Evolutionary conservation across 257 asterid genomes (phyloP).

Genomic region (Fraxinus americana): DNA sequence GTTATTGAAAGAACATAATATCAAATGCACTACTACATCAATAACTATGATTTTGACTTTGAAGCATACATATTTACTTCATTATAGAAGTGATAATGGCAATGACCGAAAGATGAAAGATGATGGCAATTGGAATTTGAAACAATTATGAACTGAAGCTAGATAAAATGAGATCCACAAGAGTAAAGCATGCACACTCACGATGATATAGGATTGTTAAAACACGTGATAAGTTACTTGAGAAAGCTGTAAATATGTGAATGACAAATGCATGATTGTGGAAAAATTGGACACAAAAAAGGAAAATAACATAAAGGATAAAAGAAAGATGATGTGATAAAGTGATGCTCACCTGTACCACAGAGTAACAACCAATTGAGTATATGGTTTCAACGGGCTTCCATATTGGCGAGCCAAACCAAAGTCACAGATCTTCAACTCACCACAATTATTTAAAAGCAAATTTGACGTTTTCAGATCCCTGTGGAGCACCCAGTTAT

Average conservation of each 20-base stretch:
- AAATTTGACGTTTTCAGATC: conserved; percentile 90
- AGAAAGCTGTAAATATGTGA: too few relatives aligned
- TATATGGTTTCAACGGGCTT: conserved; percentile 87
- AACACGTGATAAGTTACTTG: too few relatives aligned
- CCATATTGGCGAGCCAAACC: conserved; percentile 98
- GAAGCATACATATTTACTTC: background rate
- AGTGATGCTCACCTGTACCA: conserved; percentile 82
- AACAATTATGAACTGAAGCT: background rate
- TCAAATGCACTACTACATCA: background rate
- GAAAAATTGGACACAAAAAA: background rate
- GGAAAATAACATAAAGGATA: too few relatives aligned
- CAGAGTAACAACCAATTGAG: conserved; percentile 91
- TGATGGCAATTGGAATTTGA: background rate
- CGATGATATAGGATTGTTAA: too few relatives aligned
- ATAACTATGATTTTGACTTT: background rate
- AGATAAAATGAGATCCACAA: too few relatives aligned
- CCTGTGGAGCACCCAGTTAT: conserved; percentile 92
- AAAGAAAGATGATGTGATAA: too few relatives aligned
- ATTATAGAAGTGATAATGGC: background rate
- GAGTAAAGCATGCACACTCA: background rate
- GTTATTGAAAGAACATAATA: background rate
- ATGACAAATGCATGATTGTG: too few relatives aligned
- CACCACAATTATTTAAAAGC: conserved; percentile 80
- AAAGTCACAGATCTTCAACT: conserved; percentile 91
- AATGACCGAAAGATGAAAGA: background rate